Evolutionary conservation across 306 rosid genomes (phyloP), one percentile per base, ranked within the genome.

Genomic region (Rosa rugosa): DNA sequence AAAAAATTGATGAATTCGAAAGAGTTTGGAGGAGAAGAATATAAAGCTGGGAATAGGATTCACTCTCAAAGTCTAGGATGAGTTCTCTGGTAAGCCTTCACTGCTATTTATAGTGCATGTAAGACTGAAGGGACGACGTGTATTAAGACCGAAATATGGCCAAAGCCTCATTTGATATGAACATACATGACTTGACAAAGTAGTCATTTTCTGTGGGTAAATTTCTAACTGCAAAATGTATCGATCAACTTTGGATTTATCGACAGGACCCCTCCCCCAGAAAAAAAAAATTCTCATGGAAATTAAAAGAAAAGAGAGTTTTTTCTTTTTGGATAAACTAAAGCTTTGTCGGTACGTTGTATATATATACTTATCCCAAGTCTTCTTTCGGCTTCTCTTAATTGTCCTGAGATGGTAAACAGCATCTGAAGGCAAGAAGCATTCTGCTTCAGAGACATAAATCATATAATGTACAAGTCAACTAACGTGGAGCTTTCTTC

Each of bases 51-150:
- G 31, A 41, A 16, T 16, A 31, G 11, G 40, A 41, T 1, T 36
- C 45, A 11, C 38, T 38, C 16, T 36, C 27, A 17, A 57, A 34
- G 62, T 80, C 25, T 42, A 17, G 81, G 72, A 68, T 16, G 85
- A 25, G 18, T 56, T 82, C 11, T 36, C 20, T 40, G 45, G 56
- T 2, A 1, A 10, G 71, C 20, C 36, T 11, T 49, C 31, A 31
- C 46, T 70, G 45, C 71, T 69, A 47, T 77, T 77, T 85, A 80
- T 80, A 80, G 5, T 6, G 63, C 23, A 44, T 10, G 14, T 25
- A 20, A 20, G 46, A 5, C 31, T 16, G 16, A 44, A 50, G 62
- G 17, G 80, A 25, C 64, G 5, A 57, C 7, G 12, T 56, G 23
- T 17, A 53, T 53, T 2, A 59, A 22, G 14, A 59, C 1, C 0